phyloP scores from a whole-genome alignment of 108 stramenopile genomes.

The Nannochloropsis oceanica region DNA sequence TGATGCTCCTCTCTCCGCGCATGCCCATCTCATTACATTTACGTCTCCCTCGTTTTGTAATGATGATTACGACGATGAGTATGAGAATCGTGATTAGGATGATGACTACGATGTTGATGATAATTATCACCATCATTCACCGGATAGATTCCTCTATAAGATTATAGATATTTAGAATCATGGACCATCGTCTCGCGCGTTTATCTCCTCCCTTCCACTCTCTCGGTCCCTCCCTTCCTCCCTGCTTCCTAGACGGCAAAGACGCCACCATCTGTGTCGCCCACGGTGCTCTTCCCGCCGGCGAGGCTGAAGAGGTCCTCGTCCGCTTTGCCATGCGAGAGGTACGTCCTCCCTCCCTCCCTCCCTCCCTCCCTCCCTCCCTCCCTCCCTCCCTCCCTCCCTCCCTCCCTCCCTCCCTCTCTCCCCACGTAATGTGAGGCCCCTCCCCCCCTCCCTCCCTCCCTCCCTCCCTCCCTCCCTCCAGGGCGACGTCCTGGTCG shows the following conservation, averaged over 20 bases:
- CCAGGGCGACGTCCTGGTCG: slow-evolving; percentile 61
- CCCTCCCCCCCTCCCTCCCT: not conserved
- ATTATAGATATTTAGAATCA: too few species aligned
- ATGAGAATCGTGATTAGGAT: too few species aligned
- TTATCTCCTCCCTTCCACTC: not conserved
- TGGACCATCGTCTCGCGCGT: not conserved
- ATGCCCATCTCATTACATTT: not conserved
- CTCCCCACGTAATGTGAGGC: not conserved
- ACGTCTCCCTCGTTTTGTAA: not conserved
- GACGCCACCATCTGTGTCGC: not conserved
- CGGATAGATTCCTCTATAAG: not conserved
- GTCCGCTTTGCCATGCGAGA: not conserved
- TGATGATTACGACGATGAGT: too few species aligned
- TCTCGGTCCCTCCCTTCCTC: too few species aligned
- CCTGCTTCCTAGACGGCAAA: not conserved
- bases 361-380: not conserved
- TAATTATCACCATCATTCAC: too few species aligned
- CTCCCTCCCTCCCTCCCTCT: not conserved
- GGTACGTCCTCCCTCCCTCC: not conserved
- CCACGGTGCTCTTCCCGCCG: not conserved
- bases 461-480: not conserved
- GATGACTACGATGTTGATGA: too few species aligned
- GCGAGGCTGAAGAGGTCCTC: not conserved
- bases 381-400: not conserved
- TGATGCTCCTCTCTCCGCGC: too few species aligned